Evolutionary conservation across 106 monocot genomes (phyloP).

Genomic region (Amphibolis antarctica): DNA sequence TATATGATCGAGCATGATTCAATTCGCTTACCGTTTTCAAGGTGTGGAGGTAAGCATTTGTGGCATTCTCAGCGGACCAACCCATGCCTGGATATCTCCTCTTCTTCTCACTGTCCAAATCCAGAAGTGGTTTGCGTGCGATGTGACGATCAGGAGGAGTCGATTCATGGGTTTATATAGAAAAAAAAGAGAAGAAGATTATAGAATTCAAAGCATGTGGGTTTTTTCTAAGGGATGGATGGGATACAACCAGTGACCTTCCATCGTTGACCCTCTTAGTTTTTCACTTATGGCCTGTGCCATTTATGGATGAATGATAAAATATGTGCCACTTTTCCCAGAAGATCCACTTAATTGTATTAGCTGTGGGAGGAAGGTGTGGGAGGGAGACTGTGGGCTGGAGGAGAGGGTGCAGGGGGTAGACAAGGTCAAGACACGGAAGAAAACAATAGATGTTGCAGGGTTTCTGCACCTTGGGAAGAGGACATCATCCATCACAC

Average conservation of each 20-base stretch:
- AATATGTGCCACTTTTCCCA: neutral
- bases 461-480: neutral
- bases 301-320: neutral
- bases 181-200: neutral
- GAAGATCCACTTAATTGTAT: neutral
- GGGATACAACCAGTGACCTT: conserved; percentile 1
- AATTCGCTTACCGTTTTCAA: conserved; percentile 26
- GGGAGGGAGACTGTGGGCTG: conserved; percentile 4
- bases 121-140: neutral
- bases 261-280: neutral
- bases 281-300: neutral
- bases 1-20: no score
- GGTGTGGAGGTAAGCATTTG: conserved; percentile 44
- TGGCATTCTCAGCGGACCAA: conserved; percentile 75
- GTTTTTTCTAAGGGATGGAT: neutral
- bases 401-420: neutral
- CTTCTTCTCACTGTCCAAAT: neutral
- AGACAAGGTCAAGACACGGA: neutral
- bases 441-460: conserved; percentile 3
- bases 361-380: neutral
- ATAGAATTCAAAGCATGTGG: neutral
- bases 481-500: neutral
- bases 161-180: neutral
- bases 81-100: conserved; percentile 18
- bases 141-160: neutral